Conservation (phyloP, 345 rosid species). For the Conringia planisiliqua region DNA sequence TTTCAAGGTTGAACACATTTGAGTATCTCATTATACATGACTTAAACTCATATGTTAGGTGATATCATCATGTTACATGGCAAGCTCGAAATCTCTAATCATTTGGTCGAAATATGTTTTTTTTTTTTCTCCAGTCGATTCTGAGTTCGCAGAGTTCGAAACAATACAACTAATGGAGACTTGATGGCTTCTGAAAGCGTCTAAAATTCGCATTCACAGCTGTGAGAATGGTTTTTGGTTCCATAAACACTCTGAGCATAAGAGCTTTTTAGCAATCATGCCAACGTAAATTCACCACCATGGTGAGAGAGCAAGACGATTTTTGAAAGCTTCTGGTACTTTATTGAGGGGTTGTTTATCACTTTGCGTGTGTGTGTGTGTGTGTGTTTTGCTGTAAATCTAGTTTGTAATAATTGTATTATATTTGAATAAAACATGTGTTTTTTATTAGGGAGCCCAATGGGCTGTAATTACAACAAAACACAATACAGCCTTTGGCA, state of each 20-base stretch:
- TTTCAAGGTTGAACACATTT: not conserved
- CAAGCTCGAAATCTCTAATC: not conserved
- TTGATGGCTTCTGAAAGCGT: not conserved
- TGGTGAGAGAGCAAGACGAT: not conserved
- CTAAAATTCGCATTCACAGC: not conserved
- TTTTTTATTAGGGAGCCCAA: no score
- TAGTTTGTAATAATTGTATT: not conserved
- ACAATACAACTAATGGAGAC: conserved; percentile 13
- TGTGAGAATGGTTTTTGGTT: not conserved
- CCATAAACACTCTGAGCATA: not conserved
- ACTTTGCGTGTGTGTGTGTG: not conserved
- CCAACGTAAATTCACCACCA: not conserved
- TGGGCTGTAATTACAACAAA: no score
- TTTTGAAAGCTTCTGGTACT: not conserved
- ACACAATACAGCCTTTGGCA: no score
- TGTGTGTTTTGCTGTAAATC: not conserved
- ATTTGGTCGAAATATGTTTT: not conserved
- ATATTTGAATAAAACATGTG: no score
- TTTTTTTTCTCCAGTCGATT: conserved; percentile 20
- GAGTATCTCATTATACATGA: not conserved
- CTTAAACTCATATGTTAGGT: not conserved
- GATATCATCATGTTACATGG: not conserved
- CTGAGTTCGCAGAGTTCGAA: conserved; percentile 26
- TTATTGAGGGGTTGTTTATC: not conserved
- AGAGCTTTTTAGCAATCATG: not conserved